Conservation (phyloP, 2,329 filamentous ascomycete genomes). For the Leptodontidium sp. region DNA sequence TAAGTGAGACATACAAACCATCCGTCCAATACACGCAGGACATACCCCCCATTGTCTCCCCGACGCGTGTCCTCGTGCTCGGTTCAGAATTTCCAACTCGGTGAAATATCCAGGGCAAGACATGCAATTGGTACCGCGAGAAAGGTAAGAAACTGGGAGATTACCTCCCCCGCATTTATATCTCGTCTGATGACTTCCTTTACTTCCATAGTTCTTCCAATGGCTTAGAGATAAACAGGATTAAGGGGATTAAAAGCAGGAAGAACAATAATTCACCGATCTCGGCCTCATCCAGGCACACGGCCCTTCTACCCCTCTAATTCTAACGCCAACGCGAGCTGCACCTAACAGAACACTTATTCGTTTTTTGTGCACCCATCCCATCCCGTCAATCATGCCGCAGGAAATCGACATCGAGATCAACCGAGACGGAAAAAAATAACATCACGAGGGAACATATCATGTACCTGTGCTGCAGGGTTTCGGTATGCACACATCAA, state of each 20-base stretch:
- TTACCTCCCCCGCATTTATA: neutral
- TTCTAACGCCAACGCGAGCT: neutral
- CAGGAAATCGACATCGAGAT: neutral
- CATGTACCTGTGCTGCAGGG: conserved; percentile 17
- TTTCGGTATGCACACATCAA: neutral
- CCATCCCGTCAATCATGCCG: neutral
- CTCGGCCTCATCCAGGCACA: neutral
- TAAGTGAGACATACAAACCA: conserved; percentile 4
- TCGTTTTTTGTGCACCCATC: neutral
- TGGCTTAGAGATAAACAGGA: neutral
- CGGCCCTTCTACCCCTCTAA: neutral
- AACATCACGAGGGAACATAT: conserved; percentile 1
- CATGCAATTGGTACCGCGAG: neutral
- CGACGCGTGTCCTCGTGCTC: conserved; percentile 11
- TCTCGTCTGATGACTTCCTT: conserved; percentile 1
- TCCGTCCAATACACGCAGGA: neutral
- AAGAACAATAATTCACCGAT: neutral
- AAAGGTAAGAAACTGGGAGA: neutral
- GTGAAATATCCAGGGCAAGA: neutral
- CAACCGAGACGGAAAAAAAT: neutral
- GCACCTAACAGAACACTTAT: neutral
- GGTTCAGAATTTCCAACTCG: too few relatives aligned
- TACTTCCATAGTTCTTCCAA: neutral
- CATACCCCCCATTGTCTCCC: neutral
- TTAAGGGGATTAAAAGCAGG: neutral